These are phyloP conservation scores for Dactylellina sp. DNA, from an alignment of 2,329 filamentous ascomycete genomes.

Conservation along the genomic window DNA sequence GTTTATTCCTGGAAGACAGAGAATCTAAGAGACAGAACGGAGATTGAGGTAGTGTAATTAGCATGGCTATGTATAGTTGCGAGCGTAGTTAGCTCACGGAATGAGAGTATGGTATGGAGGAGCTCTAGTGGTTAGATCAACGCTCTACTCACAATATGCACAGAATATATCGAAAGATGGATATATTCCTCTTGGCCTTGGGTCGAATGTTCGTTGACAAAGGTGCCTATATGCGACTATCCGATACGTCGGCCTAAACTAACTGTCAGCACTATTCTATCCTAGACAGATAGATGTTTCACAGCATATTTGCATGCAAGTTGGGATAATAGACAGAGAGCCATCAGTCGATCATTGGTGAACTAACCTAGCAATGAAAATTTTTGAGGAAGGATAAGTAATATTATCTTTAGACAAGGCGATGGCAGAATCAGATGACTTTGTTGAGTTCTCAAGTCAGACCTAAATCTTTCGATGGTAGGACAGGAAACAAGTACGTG, in stretches of 20 bases:
- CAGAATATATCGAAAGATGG: too few relatives aligned
- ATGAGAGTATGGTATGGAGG: slow-evolving; percentile 2
- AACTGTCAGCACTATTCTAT: slow-evolving; percentile 1
- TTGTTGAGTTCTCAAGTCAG: neutral
- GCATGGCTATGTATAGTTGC: too few relatives aligned
- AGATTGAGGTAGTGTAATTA: too few relatives aligned
- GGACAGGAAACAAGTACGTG: slow-evolving; percentile 26
- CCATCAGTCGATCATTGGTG: neutral
- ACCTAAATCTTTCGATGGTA: slow-evolving; percentile 16
- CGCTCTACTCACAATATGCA: too few relatives aligned
- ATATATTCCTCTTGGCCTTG: too few relatives aligned
- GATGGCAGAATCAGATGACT: slow-evolving; percentile 18
- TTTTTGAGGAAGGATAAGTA: neutral
- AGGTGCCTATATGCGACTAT: slow-evolving; percentile 20
- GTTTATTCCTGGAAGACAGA: slow-evolving; percentile 19
- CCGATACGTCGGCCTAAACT: slow-evolving; percentile 14
- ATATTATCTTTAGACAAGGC: neutral
- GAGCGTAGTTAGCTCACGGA: slow-evolving; percentile 2
- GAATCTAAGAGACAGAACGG: neutral
- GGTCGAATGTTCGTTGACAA: too few relatives aligned
- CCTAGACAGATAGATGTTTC: slow-evolving; percentile 17
- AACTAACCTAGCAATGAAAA: slow-evolving; percentile 28
- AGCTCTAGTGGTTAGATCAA: slow-evolving; percentile 9
- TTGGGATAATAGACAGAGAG: neutral
- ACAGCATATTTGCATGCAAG: slow-evolving; percentile 40